A percentile compares a stretch with the other conserved stretches of the same genome.
These are phyloP conservation scores for Arthrobotrys sphaeroides DNA, from an alignment of 2,329 filamentous ascomycete genomes.

Conservation along the genomic window DNA sequence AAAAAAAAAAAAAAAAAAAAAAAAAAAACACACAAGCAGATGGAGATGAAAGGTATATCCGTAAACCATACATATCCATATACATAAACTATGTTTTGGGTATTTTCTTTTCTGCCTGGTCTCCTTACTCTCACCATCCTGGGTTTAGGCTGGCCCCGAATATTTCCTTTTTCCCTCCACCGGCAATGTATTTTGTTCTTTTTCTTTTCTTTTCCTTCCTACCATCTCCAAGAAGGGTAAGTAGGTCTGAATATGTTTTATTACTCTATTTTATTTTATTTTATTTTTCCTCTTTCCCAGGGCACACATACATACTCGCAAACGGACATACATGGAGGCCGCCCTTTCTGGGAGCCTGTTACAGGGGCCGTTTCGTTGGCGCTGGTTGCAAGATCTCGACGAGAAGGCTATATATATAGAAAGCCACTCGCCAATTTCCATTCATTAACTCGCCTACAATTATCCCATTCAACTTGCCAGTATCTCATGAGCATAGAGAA, in stretches of 20 bases:
- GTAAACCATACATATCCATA: too few species aligned
- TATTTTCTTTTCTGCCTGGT: slow-evolving; percentile 13
- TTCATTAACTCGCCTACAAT: slow-evolving; percentile 3
- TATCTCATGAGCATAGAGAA: not conserved
- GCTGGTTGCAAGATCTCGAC: slow-evolving; percentile 43
- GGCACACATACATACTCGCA: not conserved
- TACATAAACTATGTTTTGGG: too few species aligned
- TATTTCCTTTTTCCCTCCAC: slow-evolving; percentile 13
- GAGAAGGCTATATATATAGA: slow-evolving; percentile 5
- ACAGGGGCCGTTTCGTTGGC: slow-evolving; percentile 53
- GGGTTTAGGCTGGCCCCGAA: slow-evolving; percentile 30
- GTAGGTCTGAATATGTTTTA: slow-evolving; percentile 10
- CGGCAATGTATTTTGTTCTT: slow-evolving; percentile 2
- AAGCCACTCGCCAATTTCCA: slow-evolving; percentile 4
- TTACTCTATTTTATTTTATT: slow-evolving; percentile 19
- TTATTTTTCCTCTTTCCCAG: slow-evolving; percentile 31
- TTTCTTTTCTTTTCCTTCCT: slow-evolving; percentile 52
- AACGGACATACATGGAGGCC: not conserved
- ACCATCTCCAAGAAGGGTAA: slow-evolving; percentile 27
- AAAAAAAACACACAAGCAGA: not conserved
- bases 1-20: not conserved
- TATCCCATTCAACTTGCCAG: not conserved
- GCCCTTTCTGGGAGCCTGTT: slow-evolving; percentile 29
- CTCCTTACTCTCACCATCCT: slow-evolving; percentile 45
- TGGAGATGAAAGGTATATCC: too few species aligned